phyloP scores from a whole-genome alignment of 352 stramenopile species.

The Pythium guiyangense region DNA sequence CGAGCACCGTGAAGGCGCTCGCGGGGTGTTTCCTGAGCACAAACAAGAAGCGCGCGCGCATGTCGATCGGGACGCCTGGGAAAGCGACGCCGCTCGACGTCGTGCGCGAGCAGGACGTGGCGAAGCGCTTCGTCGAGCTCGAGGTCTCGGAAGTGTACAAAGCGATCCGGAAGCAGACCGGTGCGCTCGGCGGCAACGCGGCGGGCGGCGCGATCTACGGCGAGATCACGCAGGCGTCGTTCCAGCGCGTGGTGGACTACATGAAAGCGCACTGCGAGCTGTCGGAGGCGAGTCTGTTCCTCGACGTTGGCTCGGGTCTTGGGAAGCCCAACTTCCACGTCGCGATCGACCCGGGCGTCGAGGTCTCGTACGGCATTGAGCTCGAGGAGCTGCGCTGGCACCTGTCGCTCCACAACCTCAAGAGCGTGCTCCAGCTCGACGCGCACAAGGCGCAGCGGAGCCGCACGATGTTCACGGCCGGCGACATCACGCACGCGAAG shows the following conservation, averaged over 20 bases:
- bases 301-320: conserved; percentile 96
- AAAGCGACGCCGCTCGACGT: conserved; percentile 67
- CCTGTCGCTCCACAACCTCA: conserved; percentile 92
- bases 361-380: conserved; percentile 95
- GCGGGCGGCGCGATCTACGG: conserved; percentile 97
- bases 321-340: conserved; percentile 98
- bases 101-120: conserved; percentile 54
- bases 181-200: conserved; percentile 93
- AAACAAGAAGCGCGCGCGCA: conserved; percentile 52
- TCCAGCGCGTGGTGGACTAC: conserved; percentile 96
- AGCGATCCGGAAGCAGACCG: conserved; percentile 92
- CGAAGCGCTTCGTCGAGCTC: conserved; percentile 72
- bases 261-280: conserved; percentile 93
- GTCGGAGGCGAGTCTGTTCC: conserved; percentile 85
- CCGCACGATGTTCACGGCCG: conserved; percentile 88
- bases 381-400: conserved; percentile 94
- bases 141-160: conserved; percentile 89
- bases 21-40: conserved; percentile 12
- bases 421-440: conserved; percentile 79
- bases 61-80: conserved; percentile 62
- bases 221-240: conserved; percentile 95
- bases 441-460: conserved; percentile 48
- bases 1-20: conserved; percentile 22
- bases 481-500: conserved; percentile 92
- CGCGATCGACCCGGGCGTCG: conserved; percentile 92